Evolutionary conservation across 768 basidiomycete species (phyloP).

Genomic region (Auricularia auricula-judae): DNA sequence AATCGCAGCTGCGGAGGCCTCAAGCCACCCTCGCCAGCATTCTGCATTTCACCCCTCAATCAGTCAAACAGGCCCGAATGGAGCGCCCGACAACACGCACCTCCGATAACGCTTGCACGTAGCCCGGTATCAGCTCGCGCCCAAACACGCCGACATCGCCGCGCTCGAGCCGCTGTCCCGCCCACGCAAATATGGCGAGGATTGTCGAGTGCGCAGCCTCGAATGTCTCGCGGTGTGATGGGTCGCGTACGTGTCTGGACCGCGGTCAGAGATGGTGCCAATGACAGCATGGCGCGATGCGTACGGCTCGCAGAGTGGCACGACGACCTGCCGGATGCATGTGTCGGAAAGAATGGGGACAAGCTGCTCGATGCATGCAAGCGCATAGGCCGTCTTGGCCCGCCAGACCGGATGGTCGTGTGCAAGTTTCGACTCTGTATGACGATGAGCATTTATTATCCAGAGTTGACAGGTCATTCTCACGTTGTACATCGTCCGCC

Average conservation of each 20-base stretch:
- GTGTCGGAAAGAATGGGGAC: slow-evolving; percentile 45
- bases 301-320: slow-evolving; percentile 57
- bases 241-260: slow-evolving; percentile 46
- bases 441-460: too few relatives aligned
- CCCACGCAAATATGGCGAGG: slow-evolving; percentile 51
- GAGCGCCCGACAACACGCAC: slow-evolving; percentile 25
- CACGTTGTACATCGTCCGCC: slow-evolving; percentile 6
- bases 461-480: too few relatives aligned
- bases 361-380: slow-evolving; percentile 72
- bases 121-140: slow-evolving; percentile 62
- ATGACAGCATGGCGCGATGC: slow-evolving; percentile 14
- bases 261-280: background rate
- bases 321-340: slow-evolving; percentile 43
- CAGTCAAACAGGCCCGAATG: too few relatives aligned
- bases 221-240: slow-evolving; percentile 59
- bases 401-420: slow-evolving; percentile 13
- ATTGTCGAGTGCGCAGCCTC: slow-evolving; percentile 83
- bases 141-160: slow-evolving; percentile 21
- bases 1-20: slow-evolving; percentile 56
- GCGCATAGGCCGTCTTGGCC: slow-evolving; percentile 45
- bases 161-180: slow-evolving; percentile 1
- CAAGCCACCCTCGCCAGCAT: slow-evolving; percentile 49
- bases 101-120: slow-evolving; percentile 58
- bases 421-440: slow-evolving; percentile 10
- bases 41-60: slow-evolving; percentile 27